Percentiles rank a stretch among this genome's conserved stretches.
These are phyloP conservation scores for Pleurotus sapidus DNA, from an alignment of 768 basidiomycete species.

Conservation along the genomic window DNA sequence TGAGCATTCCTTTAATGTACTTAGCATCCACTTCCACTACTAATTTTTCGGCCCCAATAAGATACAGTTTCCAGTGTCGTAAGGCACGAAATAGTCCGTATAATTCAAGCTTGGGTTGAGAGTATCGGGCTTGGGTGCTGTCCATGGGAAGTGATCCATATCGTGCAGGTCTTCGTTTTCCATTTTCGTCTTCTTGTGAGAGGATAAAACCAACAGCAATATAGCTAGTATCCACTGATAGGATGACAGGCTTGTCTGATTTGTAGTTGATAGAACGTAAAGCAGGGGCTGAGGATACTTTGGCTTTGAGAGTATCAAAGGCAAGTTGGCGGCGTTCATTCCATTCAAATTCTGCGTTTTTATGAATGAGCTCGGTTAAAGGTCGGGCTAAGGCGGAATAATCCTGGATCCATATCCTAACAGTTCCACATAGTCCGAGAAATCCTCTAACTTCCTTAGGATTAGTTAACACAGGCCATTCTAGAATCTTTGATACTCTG, in stretches of 20 bases:
- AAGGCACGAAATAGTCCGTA: constrained; percentile 28
- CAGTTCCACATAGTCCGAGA: constrained; percentile 23
- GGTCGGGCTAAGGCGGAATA: constrained; percentile 11
- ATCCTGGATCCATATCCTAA: constrained; percentile 17
- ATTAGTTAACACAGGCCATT: constrained; percentile 20
- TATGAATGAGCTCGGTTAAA: constrained; percentile 12
- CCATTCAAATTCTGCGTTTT: constrained; percentile 22
- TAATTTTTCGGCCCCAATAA: constrained; percentile 15
- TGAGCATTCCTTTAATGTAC: background rate
- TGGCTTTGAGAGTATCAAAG: constrained; percentile 12
- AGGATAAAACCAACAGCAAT: constrained; percentile 27
- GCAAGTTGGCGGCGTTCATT: constrained; percentile 14
- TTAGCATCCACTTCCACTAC: background rate
- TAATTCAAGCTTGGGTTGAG: constrained; percentile 31
- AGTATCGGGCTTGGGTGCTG: constrained; percentile 21
- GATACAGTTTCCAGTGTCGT: constrained; percentile 15
- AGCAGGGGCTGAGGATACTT: constrained; percentile 13
- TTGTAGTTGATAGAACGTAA: constrained; percentile 26
- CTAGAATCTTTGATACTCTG: constrained; percentile 14
- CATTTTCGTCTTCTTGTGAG: constrained; percentile 22
- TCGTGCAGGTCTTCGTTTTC: constrained; percentile 12
- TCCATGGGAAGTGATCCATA: constrained; percentile 29
- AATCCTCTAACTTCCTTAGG: constrained; percentile 23
- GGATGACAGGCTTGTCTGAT: constrained; percentile 17
- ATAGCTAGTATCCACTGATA: constrained; percentile 26